Base-by-base conservation (phyloP, 257 asterid species). In the Solanum sitiens region DNA sequence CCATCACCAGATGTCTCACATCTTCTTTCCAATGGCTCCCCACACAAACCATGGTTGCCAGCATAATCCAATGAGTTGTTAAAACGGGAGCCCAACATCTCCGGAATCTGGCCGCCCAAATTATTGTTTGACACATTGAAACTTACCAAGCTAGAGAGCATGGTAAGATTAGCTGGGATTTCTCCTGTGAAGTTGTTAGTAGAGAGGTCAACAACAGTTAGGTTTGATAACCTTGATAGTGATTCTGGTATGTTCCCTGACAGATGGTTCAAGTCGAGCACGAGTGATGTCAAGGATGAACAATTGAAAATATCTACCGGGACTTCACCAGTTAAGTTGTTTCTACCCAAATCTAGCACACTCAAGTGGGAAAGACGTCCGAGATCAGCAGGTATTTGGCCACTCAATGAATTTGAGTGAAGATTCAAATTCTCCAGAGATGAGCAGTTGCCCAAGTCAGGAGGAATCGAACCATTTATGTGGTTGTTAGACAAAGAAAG, bases 11-110 rank as follows among this genome's bases (percentile, higher is more conserved):
- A 86, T 74, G 30, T 89, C 18, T 90, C 89, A 45, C 98, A 95
- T 89, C 87, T 87, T 87, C 84, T 91, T 23, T 84, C 89, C 87
- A 95, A 74, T 45, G 96, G 98, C 91, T 79, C 88, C 79, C 98
- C 98, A 85, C 98, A 95, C 84, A 95, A 87, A 8, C 90, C 94
- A 25, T 86, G 87, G 88, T 95, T 95, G 73, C 95, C 96, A 25
- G 83, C 11, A 86, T 90, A 95, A 39, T 68, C 86, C 11, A 95
- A 91, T 23, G 93, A 89, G 63, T 87, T 89, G 16, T 90, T 89
- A 87, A 95, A 94, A 91, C 93, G 89, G 44, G 93, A 90, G 42
- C 93, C 94, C 73, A 95, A 15, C 27, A 35, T 8, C 71, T n/a
- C 79, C 25, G 98, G 96, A 85, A 94, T 93, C 86, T 91, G 92